Percentiles rank a stretch among this genome's conserved stretches.
Conservation (phyloP, 768 basidiomycete species). For the Clavaria fumosa region DNA sequence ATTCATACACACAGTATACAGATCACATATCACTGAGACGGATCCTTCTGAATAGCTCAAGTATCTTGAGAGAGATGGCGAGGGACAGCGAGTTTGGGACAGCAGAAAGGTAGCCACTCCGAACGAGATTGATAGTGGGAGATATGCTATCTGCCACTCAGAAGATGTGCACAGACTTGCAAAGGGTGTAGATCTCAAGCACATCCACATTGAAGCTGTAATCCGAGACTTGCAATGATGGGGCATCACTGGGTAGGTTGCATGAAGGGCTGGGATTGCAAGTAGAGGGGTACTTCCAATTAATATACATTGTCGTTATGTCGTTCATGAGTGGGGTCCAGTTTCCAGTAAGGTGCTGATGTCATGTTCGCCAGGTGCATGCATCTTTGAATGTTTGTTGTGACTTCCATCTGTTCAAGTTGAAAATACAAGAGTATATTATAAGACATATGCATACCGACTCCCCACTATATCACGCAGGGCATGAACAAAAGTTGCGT, state of each 20-base stretch:
- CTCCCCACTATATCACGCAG: conserved; percentile 1
- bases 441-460: conserved; percentile 1
- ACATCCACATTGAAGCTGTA: conserved; percentile 8
- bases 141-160: conserved; percentile 1
- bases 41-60: conserved; percentile 13
- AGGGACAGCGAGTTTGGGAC: conserved; percentile 9
- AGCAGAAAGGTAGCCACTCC: conserved; percentile 10
- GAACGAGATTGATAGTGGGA: conserved; percentile 10
- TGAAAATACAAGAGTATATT: background rate
- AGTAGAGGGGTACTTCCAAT: conserved; percentile 7
- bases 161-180: conserved; percentile 3
- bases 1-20: conserved; percentile 12
- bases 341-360: background rate
- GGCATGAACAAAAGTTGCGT: conserved; percentile 1
- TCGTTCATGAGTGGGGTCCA: background rate
- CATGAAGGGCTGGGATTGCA: too few relatives aligned
- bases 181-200: conserved; percentile 11
- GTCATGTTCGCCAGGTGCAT: background rate
- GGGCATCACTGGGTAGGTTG: too few relatives aligned
- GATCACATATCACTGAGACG: conserved; percentile 13
- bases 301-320: conserved; percentile 1
- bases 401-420: background rate
- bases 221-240: background rate
- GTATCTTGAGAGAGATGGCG: conserved; percentile 13
- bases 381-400: too few relatives aligned